Conservation (phyloP, 495 filamentous ascomycete species). For the Penicillium cosmopolitanum region DNA sequence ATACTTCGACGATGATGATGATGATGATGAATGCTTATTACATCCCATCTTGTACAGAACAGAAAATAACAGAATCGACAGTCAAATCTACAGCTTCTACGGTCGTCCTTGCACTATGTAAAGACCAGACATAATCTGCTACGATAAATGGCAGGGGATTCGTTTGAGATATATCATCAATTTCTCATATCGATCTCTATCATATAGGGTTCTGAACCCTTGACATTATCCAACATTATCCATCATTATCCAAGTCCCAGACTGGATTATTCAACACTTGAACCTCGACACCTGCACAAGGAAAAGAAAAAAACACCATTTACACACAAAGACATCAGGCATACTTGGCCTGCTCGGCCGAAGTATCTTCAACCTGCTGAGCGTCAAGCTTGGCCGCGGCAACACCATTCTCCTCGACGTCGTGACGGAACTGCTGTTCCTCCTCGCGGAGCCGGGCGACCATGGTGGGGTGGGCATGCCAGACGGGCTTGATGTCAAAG, state of each 20-base stretch:
- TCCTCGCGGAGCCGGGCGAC: slow-evolving; percentile 37
- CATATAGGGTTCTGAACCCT: neutral
- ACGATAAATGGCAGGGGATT: neutral
- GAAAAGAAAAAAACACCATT: neutral
- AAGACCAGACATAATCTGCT: neutral
- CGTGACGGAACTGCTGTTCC: slow-evolving; percentile 40
- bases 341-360: slow-evolving; percentile 17
- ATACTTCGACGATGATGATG: neutral
- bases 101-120: neutral
- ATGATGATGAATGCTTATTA: neutral
- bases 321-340: slow-evolving; percentile 14
- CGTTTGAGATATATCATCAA: slow-evolving; percentile 1
- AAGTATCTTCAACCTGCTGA: slow-evolving; percentile 26
- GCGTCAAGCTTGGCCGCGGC: slow-evolving; percentile 21
- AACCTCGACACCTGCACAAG: neutral
- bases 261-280: neutral
- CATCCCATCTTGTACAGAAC: neutral
- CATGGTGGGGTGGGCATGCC: slow-evolving; percentile 51
- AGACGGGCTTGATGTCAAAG: slow-evolving; percentile 59
- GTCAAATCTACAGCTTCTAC: slow-evolving; percentile 1
- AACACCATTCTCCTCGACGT: slow-evolving; percentile 37
- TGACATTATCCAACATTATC: neutral
- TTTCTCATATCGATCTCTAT: slow-evolving; percentile 1
- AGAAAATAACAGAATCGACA: neutral
- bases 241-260: neutral